Conservation (phyloP, 306 rosid species). For the Senna siamea region DNA sequence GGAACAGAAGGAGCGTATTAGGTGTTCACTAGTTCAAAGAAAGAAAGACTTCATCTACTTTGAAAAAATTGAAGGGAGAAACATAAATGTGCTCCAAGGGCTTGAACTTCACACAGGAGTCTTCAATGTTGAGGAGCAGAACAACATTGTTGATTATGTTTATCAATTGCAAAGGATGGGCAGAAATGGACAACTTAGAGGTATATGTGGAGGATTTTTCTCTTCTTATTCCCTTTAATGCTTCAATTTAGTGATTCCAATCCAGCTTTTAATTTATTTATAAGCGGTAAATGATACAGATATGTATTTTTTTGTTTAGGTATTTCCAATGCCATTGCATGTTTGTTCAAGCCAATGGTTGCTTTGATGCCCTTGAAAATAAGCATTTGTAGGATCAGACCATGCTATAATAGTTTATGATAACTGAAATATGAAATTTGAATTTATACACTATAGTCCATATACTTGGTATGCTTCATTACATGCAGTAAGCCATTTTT, state of each 20-base stretch:
- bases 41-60: slow-evolving; percentile 33
- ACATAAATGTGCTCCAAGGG: slow-evolving; percentile 49
- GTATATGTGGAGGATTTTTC: slow-evolving; percentile 27
- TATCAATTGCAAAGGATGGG: slow-evolving; percentile 53
- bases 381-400: background rate
- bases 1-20: slow-evolving; percentile 40
- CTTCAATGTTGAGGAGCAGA: slow-evolving; percentile 54
- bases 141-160: slow-evolving; percentile 44
- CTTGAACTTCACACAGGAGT: slow-evolving; percentile 58
- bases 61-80: slow-evolving; percentile 43
- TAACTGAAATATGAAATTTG: background rate
- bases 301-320: background rate
- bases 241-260: slow-evolving; percentile 23
- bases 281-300: background rate
- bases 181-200: slow-evolving; percentile 49
- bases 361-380: slow-evolving; percentile 1
- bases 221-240: background rate
- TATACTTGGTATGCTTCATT: background rate
- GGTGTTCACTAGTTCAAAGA: slow-evolving; percentile 38
- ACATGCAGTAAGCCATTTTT: background rate
- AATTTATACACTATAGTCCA: background rate
- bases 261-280: slow-evolving; percentile 13
- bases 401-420: background rate
- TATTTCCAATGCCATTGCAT: background rate
- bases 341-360: background rate